phyloP scores from a whole-genome alignment of 441 rosid genomes.

The Bruguiera hainesii region DNA sequence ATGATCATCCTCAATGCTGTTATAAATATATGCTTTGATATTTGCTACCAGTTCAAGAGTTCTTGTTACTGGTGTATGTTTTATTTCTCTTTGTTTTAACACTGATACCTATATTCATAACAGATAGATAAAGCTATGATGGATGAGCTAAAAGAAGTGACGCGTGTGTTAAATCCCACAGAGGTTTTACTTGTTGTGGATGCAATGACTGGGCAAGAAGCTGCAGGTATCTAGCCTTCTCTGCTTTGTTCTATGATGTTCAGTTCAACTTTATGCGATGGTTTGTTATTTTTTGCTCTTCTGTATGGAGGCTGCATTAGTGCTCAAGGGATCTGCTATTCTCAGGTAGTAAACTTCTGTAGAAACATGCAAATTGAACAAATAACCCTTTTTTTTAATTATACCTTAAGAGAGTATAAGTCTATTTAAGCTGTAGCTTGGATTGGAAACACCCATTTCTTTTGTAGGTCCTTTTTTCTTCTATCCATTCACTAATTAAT shows the following conservation, averaged over 20 bases:
- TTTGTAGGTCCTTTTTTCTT: too few species aligned
- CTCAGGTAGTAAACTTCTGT: too few species aligned
- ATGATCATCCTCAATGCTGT: conserved; percentile 12
- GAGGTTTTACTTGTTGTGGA: conserved; percentile 96
- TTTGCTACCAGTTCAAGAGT: background rate
- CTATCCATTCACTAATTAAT: background rate
- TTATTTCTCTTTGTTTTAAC: conserved; percentile 10
- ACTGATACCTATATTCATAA: conserved; percentile 18
- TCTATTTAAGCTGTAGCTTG: too few species aligned
- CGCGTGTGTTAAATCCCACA: conserved; percentile 78
- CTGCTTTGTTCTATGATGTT: conserved; percentile 1
- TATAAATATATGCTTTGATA: conserved; percentile 12
- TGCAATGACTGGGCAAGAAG: conserved; percentile 99
- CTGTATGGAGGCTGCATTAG: background rate
- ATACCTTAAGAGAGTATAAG: too few species aligned
- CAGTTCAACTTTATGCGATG: background rate
- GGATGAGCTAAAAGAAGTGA: conserved; percentile 96
- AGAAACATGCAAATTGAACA: too few species aligned
- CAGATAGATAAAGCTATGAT: conserved; percentile 97
- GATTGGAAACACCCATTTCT: too few species aligned
- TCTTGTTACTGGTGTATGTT: conserved; percentile 5
- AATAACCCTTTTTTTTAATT: too few species aligned
- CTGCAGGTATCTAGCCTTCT: conserved; percentile 63
- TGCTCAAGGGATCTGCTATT: background rate
- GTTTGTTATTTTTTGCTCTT: background rate